Evolutionary conservation across 2,329 filamentous ascomycete genomes (phyloP), one percentile per base, ranked within the genome.

Genomic region (Harringtonia lauricola): DNA sequence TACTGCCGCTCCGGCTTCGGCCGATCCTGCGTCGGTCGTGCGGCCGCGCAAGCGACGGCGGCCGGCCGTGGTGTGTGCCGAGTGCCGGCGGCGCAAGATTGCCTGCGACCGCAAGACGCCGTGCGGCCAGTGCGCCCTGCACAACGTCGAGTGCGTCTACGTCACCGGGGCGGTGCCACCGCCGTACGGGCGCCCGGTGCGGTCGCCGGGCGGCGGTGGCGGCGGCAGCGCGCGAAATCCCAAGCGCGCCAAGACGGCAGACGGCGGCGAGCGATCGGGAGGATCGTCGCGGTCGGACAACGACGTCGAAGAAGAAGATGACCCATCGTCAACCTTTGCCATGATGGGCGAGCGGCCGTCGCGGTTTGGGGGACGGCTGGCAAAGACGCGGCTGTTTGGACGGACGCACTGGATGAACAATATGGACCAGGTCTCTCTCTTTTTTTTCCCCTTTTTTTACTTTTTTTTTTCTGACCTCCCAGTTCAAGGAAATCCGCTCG

Each of bases 1-100:
- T 17, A 10, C 40, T 22, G 29, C 29, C 7, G 12, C 38, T 22
- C n/a, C 17, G 9, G 13, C 24, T 6, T 12, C 40, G 7, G 6
- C 10, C 4, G 9, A 21, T 22, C 34, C 39, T 17, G 26, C 13
- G 13, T 21, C 34, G 21, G 15, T 31, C 8, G n/a, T 24, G n/a
- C 43, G 36, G 15, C 10, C 44, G 9, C 51, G 51, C 18, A 51
- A 51, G 36, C 47, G 51, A n/a, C 44, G 51, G 22, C 56, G 60
- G 22, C 63, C 63, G 31, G 57, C 65, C 8, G 56, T 68, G n/a
- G 74, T 75, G 1, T 79, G 75, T 52, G 59, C 65, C 47, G 63
- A 74, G 30, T 82, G 78, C 51, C 67, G 76, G 28, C 67, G 61
- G 43, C 72, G 75, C 29, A 82, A 82, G 57, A 71, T 81, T 45